Percentiles rank a stretch among this genome's conserved stretches.
phyloP scores from a whole-genome alignment of 164 flowering plant species.

The Chimonanthus salicifolius region DNA sequence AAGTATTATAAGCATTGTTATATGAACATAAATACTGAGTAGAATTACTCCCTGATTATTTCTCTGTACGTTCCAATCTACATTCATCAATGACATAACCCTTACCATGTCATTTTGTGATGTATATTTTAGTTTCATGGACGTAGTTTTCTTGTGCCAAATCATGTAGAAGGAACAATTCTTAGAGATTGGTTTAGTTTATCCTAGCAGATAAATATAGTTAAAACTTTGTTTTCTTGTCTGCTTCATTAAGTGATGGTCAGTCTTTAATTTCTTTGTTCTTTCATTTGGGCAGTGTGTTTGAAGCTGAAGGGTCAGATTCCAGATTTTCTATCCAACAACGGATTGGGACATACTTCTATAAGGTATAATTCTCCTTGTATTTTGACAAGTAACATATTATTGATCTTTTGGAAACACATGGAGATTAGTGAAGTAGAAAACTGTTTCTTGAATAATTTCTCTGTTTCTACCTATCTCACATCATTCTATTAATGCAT shows the following conservation, averaged over 20 bases:
- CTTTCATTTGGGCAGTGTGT: conserved; percentile 47
- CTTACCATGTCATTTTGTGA: too few species aligned
- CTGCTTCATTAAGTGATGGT: too few species aligned
- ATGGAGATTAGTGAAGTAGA: neutral
- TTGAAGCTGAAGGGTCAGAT: conserved; percentile 92
- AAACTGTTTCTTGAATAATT: neutral
- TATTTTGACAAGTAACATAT: neutral
- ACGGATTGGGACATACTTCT: conserved; percentile 74
- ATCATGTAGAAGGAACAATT: neutral
- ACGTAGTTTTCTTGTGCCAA: neutral
- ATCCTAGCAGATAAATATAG: neutral
- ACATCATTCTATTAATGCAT: too few species aligned
- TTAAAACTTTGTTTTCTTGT: neutral
- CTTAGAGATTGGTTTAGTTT: neutral
- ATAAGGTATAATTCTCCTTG: conserved; percentile 46
- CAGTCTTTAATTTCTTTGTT: neutral
- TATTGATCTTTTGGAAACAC: neutral
- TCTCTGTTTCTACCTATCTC: too few species aligned
- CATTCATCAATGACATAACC: too few species aligned
- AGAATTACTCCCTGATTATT: too few species aligned
- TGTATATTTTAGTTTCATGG: neutral
- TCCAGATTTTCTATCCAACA: conserved; percentile 64
- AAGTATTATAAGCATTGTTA: too few species aligned
- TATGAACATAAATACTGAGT: too few species aligned
- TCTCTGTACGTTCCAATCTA: too few species aligned